A percentile compares a stretch with the other conserved stretches of the same genome.
Evolutionary conservation across 164 flowering plant genomes (phyloP).

Genomic region (Sedum album): DNA sequence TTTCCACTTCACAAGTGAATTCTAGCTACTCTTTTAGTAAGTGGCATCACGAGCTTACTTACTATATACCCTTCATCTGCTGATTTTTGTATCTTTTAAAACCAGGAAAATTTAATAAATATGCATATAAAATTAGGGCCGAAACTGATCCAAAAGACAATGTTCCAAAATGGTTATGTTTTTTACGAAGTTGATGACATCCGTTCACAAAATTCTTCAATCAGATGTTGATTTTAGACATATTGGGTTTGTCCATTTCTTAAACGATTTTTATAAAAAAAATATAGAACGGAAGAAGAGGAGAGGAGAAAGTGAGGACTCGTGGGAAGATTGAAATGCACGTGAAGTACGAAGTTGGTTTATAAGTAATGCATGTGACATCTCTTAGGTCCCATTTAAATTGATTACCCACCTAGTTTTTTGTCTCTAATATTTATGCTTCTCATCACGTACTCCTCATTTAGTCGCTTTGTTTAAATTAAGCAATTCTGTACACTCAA

Average conservation of each 20-base stretch:
- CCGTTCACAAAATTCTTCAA: too few species aligned
- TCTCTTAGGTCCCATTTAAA: background rate
- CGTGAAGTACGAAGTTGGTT: background rate
- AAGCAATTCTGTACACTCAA: too few species aligned
- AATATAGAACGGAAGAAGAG: too few species aligned
- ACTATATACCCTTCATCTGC: background rate
- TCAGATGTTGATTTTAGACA: too few species aligned
- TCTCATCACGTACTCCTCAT: background rate
- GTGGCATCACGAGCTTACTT: background rate
- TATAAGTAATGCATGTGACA: background rate
- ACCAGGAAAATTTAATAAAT: too few species aligned
- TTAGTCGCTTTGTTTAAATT: background rate
- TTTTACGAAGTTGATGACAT: too few species aligned
- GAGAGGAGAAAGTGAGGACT: background rate
- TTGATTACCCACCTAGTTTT: background rate
- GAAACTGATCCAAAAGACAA: too few species aligned
- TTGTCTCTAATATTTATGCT: background rate
- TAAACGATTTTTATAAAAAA: too few species aligned
- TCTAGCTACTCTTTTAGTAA: background rate
- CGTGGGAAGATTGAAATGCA: background rate
- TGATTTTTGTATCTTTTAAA: background rate
- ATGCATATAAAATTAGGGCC: too few species aligned
- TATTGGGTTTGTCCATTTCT: too few species aligned
- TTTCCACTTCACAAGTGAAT: background rate
- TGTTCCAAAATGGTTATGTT: too few species aligned